Percentiles rank a stretch among this genome's conserved stretches.
phyloP scores from a whole-genome alignment of 306 rosid species.

The Pachyrhizus erosus region DNA sequence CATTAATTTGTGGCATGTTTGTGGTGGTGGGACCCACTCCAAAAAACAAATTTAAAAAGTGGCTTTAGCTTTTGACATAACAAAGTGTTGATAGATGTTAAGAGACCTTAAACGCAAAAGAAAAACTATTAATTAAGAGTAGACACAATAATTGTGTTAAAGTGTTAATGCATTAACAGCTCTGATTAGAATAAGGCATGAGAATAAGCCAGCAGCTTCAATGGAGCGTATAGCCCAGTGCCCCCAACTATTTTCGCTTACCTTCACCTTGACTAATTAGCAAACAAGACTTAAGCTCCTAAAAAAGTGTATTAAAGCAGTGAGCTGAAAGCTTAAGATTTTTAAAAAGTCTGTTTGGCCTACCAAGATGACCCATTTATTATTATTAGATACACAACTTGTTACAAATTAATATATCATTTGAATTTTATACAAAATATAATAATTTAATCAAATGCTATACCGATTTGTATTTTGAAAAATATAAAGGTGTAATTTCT shows the following conservation, averaged over 20 bases:
- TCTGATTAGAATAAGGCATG: not conserved
- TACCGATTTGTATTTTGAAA: slow-evolving; percentile 8
- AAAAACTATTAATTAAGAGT: not conserved
- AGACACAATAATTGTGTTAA: not conserved
- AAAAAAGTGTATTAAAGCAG: not conserved
- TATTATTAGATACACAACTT: not conserved
- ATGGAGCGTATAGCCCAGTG: not conserved
- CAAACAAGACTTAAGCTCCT: not conserved
- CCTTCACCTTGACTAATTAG: slow-evolving; percentile 9
- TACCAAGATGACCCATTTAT: not conserved
- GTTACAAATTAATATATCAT: not conserved
- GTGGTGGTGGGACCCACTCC: no score
- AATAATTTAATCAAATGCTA: not conserved
- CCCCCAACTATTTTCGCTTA: not conserved
- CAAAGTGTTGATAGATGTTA: not conserved
- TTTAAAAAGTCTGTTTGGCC: not conserved
- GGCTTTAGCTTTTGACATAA: no score
- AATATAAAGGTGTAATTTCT: not conserved
- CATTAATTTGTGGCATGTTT: no score
- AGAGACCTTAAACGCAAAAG: not conserved
- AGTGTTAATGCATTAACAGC: slow-evolving; percentile 6
- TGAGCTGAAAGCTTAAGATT: not conserved
- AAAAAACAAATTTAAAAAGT: no score
- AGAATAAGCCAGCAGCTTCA: not conserved
- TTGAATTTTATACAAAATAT: not conserved